Base-by-base conservation (phyloP, 441 rosid genomes). In the Dalechampia spathulata region DNA sequence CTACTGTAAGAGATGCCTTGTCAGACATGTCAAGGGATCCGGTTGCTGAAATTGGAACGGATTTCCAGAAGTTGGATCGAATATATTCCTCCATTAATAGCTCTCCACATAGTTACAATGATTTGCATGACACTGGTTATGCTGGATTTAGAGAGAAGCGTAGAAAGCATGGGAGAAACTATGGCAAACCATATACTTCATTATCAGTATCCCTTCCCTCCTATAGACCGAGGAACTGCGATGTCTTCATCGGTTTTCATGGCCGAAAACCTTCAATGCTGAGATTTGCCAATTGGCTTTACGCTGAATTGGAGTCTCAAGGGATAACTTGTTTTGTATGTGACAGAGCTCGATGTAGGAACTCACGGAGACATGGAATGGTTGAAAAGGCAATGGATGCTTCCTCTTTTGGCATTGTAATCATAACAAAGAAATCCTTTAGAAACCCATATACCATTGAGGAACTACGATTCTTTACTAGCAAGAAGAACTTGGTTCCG, bases 271-370 rank as follows among this genome's bases (percentile, higher is more conserved):
- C 96, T 22, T 75, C 95, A 32, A 38, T 93, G 62, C 57, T 93
- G 56, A 75, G 89, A 41, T 93, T 89, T 63, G 78, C 84, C 9
- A 80, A 77, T 68, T 93, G 96, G 99, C 76, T 93, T 6, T 74
- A 81, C 50, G 93, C 97, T 10, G 99, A 93, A 62, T 54, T 93
- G 49, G 97, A 93, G 78, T 71, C 69, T 71, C 99, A 87, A 77
- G 99, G 99, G 58, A 79, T 93, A 65, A 87, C 89, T 70, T 85
- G 89, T 66, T 90, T 89, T 52, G 71, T 83, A 57, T 83, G 95
- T 13, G 96, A 93, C 34, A 75, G 96, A 67, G 81, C 89, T 45
- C 71, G 81, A 13, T 79, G 94, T 49, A 80, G 93, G 65, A 86
- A 72, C 66, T 77, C 96, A 0, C 67, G 87, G 17, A 87, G 82